Conservation (phyloP, 371 early-diverging fungal genomes). For the Ordospora pajunii region DNA sequence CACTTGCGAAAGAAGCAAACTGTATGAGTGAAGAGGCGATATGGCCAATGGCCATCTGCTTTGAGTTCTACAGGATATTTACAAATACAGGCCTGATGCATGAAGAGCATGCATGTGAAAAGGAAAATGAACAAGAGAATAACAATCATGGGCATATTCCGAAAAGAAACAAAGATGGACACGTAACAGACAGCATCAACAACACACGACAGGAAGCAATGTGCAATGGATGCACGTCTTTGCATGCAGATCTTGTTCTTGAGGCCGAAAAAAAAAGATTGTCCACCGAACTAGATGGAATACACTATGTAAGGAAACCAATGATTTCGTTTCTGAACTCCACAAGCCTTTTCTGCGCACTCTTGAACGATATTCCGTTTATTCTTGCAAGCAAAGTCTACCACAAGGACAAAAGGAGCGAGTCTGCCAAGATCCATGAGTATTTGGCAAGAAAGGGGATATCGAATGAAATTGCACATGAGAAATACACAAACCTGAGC, state of each 20-base stretch:
- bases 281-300: background rate
- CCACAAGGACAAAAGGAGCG: slow-evolving; percentile 6
- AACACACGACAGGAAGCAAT: too few species aligned
- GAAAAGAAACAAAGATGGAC: background rate
- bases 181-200: background rate
- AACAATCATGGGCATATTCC: background rate
- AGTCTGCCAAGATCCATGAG: slow-evolving; percentile 3
- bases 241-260: background rate
- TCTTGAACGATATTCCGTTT: slow-evolving; percentile 14
- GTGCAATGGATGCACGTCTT: background rate
- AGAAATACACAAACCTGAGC: slow-evolving; percentile 8
- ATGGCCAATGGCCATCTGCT: background rate
- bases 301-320: background rate
- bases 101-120: background rate
- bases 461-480: background rate
- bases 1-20: background rate
- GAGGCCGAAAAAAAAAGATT: background rate
- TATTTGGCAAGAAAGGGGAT: slow-evolving; percentile 25
- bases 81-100: background rate
- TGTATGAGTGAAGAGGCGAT: background rate
- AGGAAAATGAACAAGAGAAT: background rate
- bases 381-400: background rate
- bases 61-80: background rate
- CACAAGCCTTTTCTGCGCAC: background rate
- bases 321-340: slow-evolving; percentile 5